Evolutionary conservation across 2,329 filamentous ascomycete genomes (phyloP), one percentile per base, ranked within the genome.

Genomic region (Trichoderma asperellum): DNA sequence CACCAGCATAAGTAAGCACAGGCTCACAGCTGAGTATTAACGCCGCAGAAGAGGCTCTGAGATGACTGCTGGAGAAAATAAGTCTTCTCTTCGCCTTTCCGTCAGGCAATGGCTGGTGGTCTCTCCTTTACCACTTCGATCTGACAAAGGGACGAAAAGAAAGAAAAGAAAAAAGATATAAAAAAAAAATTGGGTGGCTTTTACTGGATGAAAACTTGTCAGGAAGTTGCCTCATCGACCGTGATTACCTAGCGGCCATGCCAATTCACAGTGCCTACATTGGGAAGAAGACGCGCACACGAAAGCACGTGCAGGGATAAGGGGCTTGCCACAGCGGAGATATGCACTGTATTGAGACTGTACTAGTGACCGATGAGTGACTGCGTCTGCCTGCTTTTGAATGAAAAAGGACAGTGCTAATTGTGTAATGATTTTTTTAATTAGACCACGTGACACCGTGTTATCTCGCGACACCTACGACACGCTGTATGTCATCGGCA

Each of bases 401-500:
- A 71, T 72, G 71, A 72, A 67, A 0, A 2, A 1, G 2, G 11
- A 73, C 73, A 73, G 75, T 76, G 73, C 67, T 27, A 61, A 70
- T 69, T 58, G 66, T 2, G 4, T 29, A 56, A 53, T 40, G 16
- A 24, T 53, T 69, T n/a, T n/a, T 12, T 7, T 7, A 27, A 37
- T 4, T 7, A 0, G 18, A 21, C 77, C 78, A 79, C 77, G 61
- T 79, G 77, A 77, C 76, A 78, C 75, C 75, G 78, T 80, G 78
- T 77, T 73, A 76, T 74, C 72, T 69, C 75, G 73, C 70, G 73
- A 71, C 55, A 59, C 69, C 43, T 59, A 24, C 59, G 53, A 69
- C 72, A 60, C 55, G 53, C 40, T 29, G 63, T 66, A 43, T 29
- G 34, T 69, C 70, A 71, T 68, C 70, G 70, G 73, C 75, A 75